Evolutionary conservation across 768 basidiomycete species (phyloP).

Genomic region (Trametes coccinea): DNA sequence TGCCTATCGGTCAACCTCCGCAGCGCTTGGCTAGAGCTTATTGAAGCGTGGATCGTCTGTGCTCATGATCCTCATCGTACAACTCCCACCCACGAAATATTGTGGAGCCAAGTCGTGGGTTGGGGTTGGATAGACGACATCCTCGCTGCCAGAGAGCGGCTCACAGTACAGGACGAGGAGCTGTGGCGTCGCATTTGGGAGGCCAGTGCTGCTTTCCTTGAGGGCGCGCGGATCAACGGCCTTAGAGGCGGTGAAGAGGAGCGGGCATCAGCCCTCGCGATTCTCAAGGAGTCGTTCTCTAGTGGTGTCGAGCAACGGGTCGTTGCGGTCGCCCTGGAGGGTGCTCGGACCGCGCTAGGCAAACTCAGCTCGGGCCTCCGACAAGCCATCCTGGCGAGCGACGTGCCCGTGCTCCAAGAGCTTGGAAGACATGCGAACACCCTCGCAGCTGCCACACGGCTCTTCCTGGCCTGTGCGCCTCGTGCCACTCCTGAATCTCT

Average conservation of each 20-base stretch:
- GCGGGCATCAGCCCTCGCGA: slow-evolving; percentile 39
- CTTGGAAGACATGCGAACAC: slow-evolving; percentile 39
- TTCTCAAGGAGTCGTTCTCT: slow-evolving; percentile 45
- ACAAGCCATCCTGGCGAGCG: slow-evolving; percentile 8
- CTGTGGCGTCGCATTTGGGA: slow-evolving; percentile 48
- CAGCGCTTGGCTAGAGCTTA: slow-evolving; percentile 55
- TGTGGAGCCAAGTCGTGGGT: slow-evolving; percentile 85
- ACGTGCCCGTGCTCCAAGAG: slow-evolving; percentile 25
- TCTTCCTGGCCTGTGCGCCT: slow-evolving; percentile 67
- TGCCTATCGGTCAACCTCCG: slow-evolving; percentile 40
- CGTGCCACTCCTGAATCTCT: slow-evolving; percentile 40
- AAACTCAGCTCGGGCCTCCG: slow-evolving; percentile 15
- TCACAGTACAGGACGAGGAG: slow-evolving; percentile 34
- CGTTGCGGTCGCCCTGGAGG: slow-evolving; percentile 24
- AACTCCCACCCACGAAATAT: slow-evolving; percentile 80
- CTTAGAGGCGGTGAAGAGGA: slow-evolving; percentile 67
- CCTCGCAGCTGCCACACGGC: slow-evolving; percentile 52
- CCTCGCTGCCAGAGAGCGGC: slow-evolving; percentile 36
- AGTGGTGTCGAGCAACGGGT: slow-evolving; percentile 29
- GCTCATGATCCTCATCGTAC: slow-evolving; percentile 91
- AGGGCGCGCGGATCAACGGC: slow-evolving; percentile 75
- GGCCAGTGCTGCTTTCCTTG: slow-evolving; percentile 66
- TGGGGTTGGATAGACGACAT: slow-evolving; percentile 74
- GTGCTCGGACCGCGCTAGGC: slow-evolving; percentile 21
- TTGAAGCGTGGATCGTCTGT: slow-evolving; percentile 76